phyloP scores from a whole-genome alignment of 208 protist species.

The Leishmania tropica region DNA sequence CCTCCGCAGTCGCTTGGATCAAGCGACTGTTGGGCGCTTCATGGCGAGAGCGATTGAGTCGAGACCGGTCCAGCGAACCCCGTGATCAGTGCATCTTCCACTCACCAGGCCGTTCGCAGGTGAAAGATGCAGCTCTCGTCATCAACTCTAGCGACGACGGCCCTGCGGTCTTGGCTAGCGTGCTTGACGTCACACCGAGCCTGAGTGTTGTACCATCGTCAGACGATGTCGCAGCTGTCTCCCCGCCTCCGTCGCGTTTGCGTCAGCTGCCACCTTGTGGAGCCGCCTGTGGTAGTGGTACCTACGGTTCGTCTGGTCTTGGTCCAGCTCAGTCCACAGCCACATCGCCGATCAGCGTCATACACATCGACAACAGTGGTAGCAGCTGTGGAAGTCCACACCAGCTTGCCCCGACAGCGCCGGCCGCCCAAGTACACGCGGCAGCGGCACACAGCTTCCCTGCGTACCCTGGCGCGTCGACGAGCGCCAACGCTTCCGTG shows the following conservation, averaged over 20 bases:
- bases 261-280: neutral
- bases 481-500: neutral
- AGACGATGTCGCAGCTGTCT: neutral
- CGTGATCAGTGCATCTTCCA: neutral
- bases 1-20: conserved; percentile 19
- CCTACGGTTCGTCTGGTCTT: neutral
- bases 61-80: conserved; percentile 1
- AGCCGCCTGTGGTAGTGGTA: neutral
- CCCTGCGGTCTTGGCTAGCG: neutral
- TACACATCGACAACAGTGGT: conserved; percentile 11
- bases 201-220: neutral
- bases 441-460: conserved; percentile 1
- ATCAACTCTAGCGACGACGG: neutral
- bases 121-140: neutral
- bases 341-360: conserved; percentile 26
- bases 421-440: neutral
- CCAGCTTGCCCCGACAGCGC: conserved; percentile 2
- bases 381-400: conserved; percentile 28
- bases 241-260: neutral
- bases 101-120: neutral
- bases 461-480: neutral
- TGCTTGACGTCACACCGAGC: neutral
- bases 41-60: conserved; percentile 5
- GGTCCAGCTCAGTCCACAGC: neutral
- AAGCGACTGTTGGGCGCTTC: conserved; percentile 15